Base-by-base conservation (phyloP, 257 asterid species). In the Henckelia pumila region DNA sequence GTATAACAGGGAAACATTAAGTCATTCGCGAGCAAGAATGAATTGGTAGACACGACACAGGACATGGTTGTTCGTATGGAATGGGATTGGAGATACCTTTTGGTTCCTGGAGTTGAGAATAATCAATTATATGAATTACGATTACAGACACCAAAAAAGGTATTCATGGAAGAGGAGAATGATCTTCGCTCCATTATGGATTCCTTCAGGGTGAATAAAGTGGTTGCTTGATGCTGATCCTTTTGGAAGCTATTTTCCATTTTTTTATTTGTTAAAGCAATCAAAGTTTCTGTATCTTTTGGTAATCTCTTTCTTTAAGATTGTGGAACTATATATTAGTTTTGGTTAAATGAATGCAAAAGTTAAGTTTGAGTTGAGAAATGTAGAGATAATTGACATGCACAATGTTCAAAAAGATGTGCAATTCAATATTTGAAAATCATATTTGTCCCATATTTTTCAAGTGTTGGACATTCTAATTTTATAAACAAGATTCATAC, bases 61-160 rank as follows among this genome's bases (percentile, higher is more conserved):
- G 87, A 89, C 53, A 78, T 96, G 16, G 88, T 92, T 79, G 91
- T 75, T 47, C 78, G 88, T 63, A 71, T 88, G 72, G 98, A 92
- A 76, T 89, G 98, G 97, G 73, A 92, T 67, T 79, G 96, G 52
- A 88, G 90, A 66, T 92, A 92, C 63, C 95, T 89, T 59, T 88
- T 97, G 0, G 95, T 92, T 72, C 96, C 89, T 64, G 97, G 98
- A 81, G 98, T 89, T 59, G 98, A 88, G 84, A 92, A 92, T 80
- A 92, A 89, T 66, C 77, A 82, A 47, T 67, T 92, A 16, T 92
- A 92, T 40, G 92, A 78, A 59, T 63, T 88, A 59, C 77, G 99
- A 73, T 70, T 90, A 68, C 97, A 93, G 68, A 81, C 94, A 13
- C 99, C 99, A 2, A 95, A 88, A 66, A 90, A 82, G 19, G 83